A percentile compares a stretch with the other conserved stretches of the same genome.
These are phyloP conservation scores for Noccaea caerulescens DNA, from an alignment of 345 rosid genomes.

Conservation along the genomic window DNA sequence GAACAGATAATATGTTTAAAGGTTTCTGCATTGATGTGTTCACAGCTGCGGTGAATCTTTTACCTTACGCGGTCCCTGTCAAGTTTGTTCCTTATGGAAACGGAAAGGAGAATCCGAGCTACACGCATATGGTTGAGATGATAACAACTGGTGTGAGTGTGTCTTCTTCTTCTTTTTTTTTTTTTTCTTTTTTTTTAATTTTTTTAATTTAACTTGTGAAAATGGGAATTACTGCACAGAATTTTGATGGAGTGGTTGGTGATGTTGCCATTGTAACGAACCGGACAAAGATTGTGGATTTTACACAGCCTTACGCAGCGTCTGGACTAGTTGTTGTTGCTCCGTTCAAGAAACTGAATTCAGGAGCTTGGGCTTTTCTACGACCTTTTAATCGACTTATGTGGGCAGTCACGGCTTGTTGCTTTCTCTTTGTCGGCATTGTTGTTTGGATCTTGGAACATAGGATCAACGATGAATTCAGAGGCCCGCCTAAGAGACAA, in stretches of 20 bases:
- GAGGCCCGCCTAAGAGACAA: slow-evolving; percentile 88
- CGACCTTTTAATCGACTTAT: slow-evolving; percentile 66
- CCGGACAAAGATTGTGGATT: slow-evolving; percentile 84
- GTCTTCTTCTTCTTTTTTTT: neutral
- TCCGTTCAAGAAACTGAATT: slow-evolving; percentile 69
- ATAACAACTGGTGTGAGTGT: slow-evolving; percentile 83
- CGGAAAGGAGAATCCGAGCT: slow-evolving; percentile 77
- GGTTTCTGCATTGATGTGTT: slow-evolving; percentile 96
- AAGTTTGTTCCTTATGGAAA: slow-evolving; percentile 75
- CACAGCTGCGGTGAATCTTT: slow-evolving; percentile 73
- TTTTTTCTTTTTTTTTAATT: neutral
- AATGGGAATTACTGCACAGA: slow-evolving; percentile 47
- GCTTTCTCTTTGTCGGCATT: slow-evolving; percentile 72
- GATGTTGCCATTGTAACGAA: slow-evolving; percentile 87
- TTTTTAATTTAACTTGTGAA: neutral
- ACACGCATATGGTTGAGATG: slow-evolving; percentile 66
- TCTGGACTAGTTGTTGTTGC: slow-evolving; percentile 94
- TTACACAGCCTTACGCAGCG: slow-evolving; percentile 87
- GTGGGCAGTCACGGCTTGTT: slow-evolving; percentile 78
- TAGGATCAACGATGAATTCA: slow-evolving; percentile 85
- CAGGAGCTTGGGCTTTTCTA: slow-evolving; percentile 96
- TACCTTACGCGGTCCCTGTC: slow-evolving; percentile 84
- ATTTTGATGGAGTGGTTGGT: slow-evolving; percentile 86
- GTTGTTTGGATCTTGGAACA: slow-evolving; percentile 97
- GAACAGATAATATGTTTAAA: slow-evolving; percentile 62